These are phyloP conservation scores for Lactifluus rugatus DNA, from an alignment of 768 basidiomycete genomes.

Conservation along the genomic window DNA sequence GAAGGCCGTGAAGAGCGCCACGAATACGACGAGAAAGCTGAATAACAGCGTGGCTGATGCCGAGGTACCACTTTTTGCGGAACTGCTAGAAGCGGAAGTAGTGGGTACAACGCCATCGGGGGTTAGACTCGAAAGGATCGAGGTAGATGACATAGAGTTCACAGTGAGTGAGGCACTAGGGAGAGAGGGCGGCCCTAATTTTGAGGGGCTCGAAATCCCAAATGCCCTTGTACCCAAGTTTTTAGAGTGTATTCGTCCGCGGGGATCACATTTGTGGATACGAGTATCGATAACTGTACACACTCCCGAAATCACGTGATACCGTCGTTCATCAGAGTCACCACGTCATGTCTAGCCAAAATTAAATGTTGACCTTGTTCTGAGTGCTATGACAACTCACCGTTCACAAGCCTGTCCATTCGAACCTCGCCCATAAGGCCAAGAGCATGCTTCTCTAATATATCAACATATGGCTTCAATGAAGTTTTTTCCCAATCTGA, in stretches of 20 bases:
- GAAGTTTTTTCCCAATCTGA: constrained; percentile 82
- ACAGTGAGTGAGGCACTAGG: background rate
- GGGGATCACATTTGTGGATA: background rate
- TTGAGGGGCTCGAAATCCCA: background rate
- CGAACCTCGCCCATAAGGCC: constrained; percentile 49
- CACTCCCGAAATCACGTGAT: background rate
- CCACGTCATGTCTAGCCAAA: constrained; percentile 17
- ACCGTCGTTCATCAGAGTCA: background rate
- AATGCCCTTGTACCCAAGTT: background rate
- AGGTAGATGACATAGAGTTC: constrained; percentile 3
- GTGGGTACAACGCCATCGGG: background rate
- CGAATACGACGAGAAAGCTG: constrained; percentile 1
- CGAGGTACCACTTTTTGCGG: background rate
- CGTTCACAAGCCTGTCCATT: constrained; percentile 37
- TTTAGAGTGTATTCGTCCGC: background rate
- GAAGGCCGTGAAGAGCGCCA: background rate
- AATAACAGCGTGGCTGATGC: constrained; percentile 1
- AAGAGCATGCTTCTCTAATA: constrained; percentile 68
- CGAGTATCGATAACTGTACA: background rate
- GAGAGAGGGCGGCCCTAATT: no score
- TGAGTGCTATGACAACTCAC: constrained; percentile 20
- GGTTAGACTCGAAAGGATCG: background rate
- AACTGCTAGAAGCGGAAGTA: background rate
- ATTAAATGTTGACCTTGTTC: background rate
- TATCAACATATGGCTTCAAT: constrained; percentile 79